Evolutionary conservation across 805 yeast genomes (phyloP).

Genomic region (Spathaspora gorwiae): DNA sequence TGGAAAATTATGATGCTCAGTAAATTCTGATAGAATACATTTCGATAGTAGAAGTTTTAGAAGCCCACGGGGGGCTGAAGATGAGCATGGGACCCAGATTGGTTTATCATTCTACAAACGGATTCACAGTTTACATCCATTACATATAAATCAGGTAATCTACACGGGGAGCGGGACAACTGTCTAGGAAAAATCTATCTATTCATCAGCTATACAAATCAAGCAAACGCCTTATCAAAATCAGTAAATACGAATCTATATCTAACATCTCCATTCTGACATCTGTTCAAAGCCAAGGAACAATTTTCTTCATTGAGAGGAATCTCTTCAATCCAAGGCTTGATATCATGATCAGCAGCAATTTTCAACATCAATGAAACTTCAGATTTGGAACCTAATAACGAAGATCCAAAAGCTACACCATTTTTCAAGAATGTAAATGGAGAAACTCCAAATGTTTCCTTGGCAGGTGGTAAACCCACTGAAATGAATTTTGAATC

Average conservation of each 20-base stretch:
- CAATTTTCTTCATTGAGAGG: slow-evolving; percentile 51
- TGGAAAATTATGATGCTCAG: too few relatives aligned
- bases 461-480: slow-evolving; percentile 55
- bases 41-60: too few relatives aligned
- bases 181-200: too few relatives aligned
- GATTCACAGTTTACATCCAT: too few relatives aligned
- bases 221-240: slow-evolving; percentile 42
- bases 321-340: slow-evolving; percentile 61
- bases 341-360: slow-evolving; percentile 54
- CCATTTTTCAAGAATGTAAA: slow-evolving; percentile 48
- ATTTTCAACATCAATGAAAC: slow-evolving; percentile 62
- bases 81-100: too few relatives aligned
- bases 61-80: too few relatives aligned
- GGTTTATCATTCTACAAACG: too few relatives aligned
- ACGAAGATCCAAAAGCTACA: slow-evolving; percentile 52
- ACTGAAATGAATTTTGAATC: slow-evolving; percentile 59
- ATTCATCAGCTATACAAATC: too few relatives aligned
- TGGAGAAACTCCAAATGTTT: slow-evolving; percentile 44
- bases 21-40: too few relatives aligned
- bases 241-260: slow-evolving; percentile 62
- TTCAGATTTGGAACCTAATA: slow-evolving; percentile 59
- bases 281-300: slow-evolving; percentile 50
- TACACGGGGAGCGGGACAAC: too few relatives aligned
- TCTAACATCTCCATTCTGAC: slow-evolving; percentile 52
- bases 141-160: too few relatives aligned